Conservation (phyloP, 2,329 filamentous ascomycete species). For the Claviceps maximensis region DNA sequence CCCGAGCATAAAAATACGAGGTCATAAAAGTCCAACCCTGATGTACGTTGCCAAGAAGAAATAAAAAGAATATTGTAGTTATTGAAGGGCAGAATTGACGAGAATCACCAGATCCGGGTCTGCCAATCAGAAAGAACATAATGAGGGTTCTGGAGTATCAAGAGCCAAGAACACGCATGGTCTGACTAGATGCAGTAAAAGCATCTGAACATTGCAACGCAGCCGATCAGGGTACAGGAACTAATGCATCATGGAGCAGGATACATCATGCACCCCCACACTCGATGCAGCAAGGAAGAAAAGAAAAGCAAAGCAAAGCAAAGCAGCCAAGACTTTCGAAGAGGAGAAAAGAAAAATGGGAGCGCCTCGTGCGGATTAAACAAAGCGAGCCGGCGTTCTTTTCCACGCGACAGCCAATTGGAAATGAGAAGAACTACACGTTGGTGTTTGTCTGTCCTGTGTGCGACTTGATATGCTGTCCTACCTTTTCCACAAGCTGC, state of each 20-base stretch:
- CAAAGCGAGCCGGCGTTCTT: not conserved
- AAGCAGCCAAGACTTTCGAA: not conserved
- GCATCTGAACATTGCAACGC: not conserved
- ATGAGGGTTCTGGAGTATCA: no score
- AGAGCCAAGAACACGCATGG: not conserved
- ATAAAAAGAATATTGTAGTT: no score
- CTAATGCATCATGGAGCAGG: not conserved
- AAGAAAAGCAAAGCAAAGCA: not conserved
- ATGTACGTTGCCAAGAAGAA: no score
- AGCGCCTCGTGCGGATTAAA: not conserved
- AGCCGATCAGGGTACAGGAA: not conserved
- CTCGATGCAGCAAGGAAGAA: not conserved
- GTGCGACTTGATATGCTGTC: not conserved
- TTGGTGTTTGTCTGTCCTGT: not conserved
- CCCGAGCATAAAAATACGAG: no score
- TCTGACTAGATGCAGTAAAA: not conserved
- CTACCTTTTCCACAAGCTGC: not conserved
- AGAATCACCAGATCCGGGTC: no score
- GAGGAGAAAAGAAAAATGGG: not conserved
- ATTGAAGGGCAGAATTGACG: no score
- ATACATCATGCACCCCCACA: not conserved
- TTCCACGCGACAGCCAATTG: not conserved
- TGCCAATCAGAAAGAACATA: no score
- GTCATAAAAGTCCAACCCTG: no score
- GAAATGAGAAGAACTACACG: not conserved